Evolutionary conservation across 2,329 filamentous ascomycete genomes (phyloP).

Genomic region (Aspergillus sp.): DNA sequence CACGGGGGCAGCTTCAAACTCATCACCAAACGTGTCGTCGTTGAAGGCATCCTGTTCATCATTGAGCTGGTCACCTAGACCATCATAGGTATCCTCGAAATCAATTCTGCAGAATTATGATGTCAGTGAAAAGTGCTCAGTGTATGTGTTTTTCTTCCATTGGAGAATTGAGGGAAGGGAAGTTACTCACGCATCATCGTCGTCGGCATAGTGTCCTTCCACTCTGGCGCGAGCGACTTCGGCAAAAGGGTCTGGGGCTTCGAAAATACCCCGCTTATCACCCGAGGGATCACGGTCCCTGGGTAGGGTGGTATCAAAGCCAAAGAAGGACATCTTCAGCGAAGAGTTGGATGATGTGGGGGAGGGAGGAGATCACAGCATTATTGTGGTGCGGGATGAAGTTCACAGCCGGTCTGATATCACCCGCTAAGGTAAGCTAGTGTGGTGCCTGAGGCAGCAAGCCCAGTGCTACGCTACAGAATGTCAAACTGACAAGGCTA

Average conservation of each 20-base stretch:
- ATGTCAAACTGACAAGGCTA: too few species aligned
- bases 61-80: slow-evolving; percentile 82
- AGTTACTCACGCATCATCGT: slow-evolving; percentile 57
- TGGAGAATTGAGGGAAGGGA: slow-evolving; percentile 19
- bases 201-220: slow-evolving; percentile 43
- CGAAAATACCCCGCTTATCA: slow-evolving; percentile 69
- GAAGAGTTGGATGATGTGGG: slow-evolving; percentile 9
- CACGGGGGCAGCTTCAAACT: slow-evolving; percentile 47
- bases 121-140: too few species aligned
- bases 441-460: slow-evolving; percentile 10
- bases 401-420: slow-evolving; percentile 16
- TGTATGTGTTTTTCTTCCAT: too few species aligned
- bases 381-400: slow-evolving; percentile 21
- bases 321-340: slow-evolving; percentile 80
- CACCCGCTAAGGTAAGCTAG: slow-evolving; percentile 8
- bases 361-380: slow-evolving; percentile 6
- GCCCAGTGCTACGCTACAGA: too few species aligned
- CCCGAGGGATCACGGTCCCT: slow-evolving; percentile 62
- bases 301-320: slow-evolving; percentile 69
- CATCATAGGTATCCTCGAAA: slow-evolving; percentile 97
- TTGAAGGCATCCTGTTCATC: slow-evolving; percentile 94
- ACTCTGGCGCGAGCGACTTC: slow-evolving; percentile 61
- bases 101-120: slow-evolving; percentile 54
- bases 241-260: slow-evolving; percentile 84
- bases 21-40: slow-evolving; percentile 82